Evolutionary conservation across 257 asterid species (phyloP), one percentile per base, ranked within the genome.

Genomic region (Solanum pimpinellifolium): DNA sequence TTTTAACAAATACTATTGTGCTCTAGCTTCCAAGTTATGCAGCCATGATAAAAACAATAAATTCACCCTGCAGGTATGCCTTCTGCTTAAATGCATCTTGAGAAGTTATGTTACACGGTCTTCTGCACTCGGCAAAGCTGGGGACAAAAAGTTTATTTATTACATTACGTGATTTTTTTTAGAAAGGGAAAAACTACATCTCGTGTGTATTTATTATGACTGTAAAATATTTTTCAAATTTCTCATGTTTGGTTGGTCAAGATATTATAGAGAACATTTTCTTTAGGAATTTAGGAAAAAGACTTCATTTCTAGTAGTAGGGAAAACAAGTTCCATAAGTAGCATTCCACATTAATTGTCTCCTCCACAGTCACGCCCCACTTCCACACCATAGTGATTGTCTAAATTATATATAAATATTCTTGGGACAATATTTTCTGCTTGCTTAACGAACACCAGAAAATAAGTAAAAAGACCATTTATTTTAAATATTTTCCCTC

Each of bases 11-110:
- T 97, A 97, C 89, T 97, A 95, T 65, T 93, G 98, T 85, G 90
- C 93, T 89, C 98, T 97, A 59, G 99, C 98, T 69, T 89, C 97
- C 89, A 95, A 94, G 92, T 89, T 97, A 84, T 97, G 99, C 89
- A 92, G 94, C 91, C 94, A 94, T 86, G 98, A 94, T 91, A 95
- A 95, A 90, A 95, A 97, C 94, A 97, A 94, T 93, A 95, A 94
- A 92, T 94, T 94, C 87, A 95, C 98, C 68, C 91, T 97, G 90
- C 98, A 95, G 99, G 99, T 97, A 86, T 15, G 47, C n/a, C 62
- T 85, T 73, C 86, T 84, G 88, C 73, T 29, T 88, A 80, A 72
- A 77, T 69, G 41, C 9, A 87, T 85, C 77, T 80, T 77, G 65
- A 37, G 60, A 77, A 77, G 62, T 77, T 44, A 10, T 76, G 2